phyloP scores from a whole-genome alignment of 257 asterid species.

The Solanum sejunctum region DNA sequence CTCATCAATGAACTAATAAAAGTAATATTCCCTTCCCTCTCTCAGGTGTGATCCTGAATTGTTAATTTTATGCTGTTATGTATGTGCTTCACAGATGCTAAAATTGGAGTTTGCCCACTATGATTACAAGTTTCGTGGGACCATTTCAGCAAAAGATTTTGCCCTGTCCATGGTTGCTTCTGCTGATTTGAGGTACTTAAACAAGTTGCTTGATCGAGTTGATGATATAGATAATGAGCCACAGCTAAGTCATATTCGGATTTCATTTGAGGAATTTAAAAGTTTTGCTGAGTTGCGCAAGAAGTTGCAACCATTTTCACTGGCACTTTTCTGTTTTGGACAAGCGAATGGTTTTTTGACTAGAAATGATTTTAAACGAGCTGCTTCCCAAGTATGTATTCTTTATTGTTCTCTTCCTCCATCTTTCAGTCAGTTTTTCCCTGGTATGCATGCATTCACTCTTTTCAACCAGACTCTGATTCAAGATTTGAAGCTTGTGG shows the following conservation, averaged over 20 bases:
- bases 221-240: constrained; percentile 46
- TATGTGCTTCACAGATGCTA: constrained; percentile 34
- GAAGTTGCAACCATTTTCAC: constrained; percentile 60
- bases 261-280: constrained; percentile 66
- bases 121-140: constrained; percentile 64
- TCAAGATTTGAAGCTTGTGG: not conserved
- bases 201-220: constrained; percentile 59
- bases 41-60: not conserved
- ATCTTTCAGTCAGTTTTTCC: not conserved
- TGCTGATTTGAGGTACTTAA: constrained; percentile 67
- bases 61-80: not conserved
- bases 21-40: not conserved
- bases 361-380: constrained; percentile 66
- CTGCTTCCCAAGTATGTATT: constrained; percentile 59
- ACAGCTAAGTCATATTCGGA: constrained; percentile 26
- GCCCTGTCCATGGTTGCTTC: constrained; percentile 85
- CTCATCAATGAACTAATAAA: not conserved
- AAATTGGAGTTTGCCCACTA: constrained; percentile 79
- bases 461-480: not conserved
- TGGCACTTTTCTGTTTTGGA: constrained; percentile 78
- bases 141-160: constrained; percentile 81
- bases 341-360: constrained; percentile 57
- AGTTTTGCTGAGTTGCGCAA: constrained; percentile 59
- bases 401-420: not conserved
- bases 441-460: not conserved